Base-by-base conservation (phyloP, 306 rosid genomes). In the Chamaecrista fasciculata region DNA sequence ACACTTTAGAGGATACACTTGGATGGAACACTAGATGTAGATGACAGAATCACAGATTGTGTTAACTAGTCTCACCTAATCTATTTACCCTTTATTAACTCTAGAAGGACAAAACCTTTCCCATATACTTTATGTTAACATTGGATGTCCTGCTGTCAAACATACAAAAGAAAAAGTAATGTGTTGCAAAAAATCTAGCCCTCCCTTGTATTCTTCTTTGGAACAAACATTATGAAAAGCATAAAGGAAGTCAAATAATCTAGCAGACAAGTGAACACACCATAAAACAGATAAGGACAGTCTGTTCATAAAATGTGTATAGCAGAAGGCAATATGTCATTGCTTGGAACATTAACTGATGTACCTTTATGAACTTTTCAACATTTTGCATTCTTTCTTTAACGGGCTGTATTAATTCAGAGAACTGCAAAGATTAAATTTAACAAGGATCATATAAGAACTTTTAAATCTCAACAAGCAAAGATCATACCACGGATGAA, bases 361-460 rank as follows among this genome's bases (percentile, higher is more conserved):
- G 57, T 84, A 92, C 98, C 96, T 92, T 90, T 37, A 90, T 85
- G 83, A 83, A 92, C 48, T 82, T 57, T 64, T 83, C 62, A 48
- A 92, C 91, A 73, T 85, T 86, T 8, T 33, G 77, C 39, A 82
- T 87, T 64, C 98, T 83, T 43, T 79, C 85, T 76, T 87, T 91
- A 55, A 90, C 62, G 64, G 93, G 84, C 74, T 90, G 90, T 79
- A 92, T 87, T 66, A 92, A 61, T 75, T 87, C 98, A 52, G 85
- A 68, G 62, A 74, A 87, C 98, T 92, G 88, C 80, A 44, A 74
- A 72, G 53, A 76, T 55, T 36, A 59, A 25, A n/a, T n/a, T n/a
- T n/a, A 69, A 37, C 64, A 58, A 68, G 48, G 36, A 48, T 69
- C 59, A 26, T 12, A 59, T 39, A 34, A 66, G 26, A 24, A 67